Evolutionary conservation across 495 filamentous ascomycete genomes (phyloP), one percentile per base, ranked within the genome.

Genomic region (Bacidia gigantensis): DNA sequence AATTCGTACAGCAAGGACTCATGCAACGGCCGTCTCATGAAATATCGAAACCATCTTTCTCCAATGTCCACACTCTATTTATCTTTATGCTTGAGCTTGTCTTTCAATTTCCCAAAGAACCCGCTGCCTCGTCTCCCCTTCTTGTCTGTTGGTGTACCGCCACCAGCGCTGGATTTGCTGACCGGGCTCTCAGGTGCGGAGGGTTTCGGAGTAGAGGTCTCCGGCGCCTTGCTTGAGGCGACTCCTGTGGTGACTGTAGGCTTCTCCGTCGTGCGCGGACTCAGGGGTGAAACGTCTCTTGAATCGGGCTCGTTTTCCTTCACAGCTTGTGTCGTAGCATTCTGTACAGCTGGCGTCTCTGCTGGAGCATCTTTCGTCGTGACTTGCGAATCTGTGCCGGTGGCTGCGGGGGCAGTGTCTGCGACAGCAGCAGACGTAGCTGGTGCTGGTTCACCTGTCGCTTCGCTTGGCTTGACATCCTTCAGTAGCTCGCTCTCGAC

Each of bases 401-500:
- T 59, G 12, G 59, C 50, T 18, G 61, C 61, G 2, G 74, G 74
- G 9, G 72, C 74, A 26, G 64, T 67, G 20, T 65, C 59, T 11
- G 64, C 42, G 38, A 66, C 67, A n/a, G 70, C 68, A 42, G 73
- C 72, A 47, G 67, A 67, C 17, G 62, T 54, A 10, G 72, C 70
- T 22, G 78, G 76, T n/a, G 75, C 75, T 12, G 75, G 70, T 35
- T 72, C 60, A n/a, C 77, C 77, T 10, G 62, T 60, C 5, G 72
- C 67, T 40, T 75, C 68, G 20, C 70, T 67, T 0, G 70, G 61
- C 29, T 68, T 63, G 11, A 81, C 70, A 49, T 76, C 74, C 51
- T 74, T 67, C 46, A 80, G 67, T 1, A 88, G 67, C 65, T 89
- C 80, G 20, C 76, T 59, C 67, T 90, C 87, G 26, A 86, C 70